Percentiles rank a stretch among this genome's conserved stretches.
These are phyloP conservation scores for Stromatinia cepivora DNA, from an alignment of 2,329 filamentous ascomycete species.

Conservation along the genomic window DNA sequence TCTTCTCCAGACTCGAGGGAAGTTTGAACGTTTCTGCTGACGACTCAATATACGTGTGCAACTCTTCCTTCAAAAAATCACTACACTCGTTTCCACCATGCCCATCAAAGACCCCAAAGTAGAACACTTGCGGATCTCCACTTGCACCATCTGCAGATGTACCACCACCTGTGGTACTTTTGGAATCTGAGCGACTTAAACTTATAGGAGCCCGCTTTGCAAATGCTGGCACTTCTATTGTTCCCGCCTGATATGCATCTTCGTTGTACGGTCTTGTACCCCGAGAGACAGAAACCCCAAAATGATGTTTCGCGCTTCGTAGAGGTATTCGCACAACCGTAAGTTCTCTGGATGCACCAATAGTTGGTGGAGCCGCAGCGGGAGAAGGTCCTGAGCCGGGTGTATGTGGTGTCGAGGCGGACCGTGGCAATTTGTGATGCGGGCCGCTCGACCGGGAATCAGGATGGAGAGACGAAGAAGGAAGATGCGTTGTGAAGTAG, in stretches of 20 bases:
- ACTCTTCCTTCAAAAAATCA: conserved; percentile 76
- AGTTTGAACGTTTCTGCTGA: conserved; percentile 75
- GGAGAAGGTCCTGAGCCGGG: conserved; percentile 55
- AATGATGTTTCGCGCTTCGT: conserved; percentile 93
- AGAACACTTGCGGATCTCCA: conserved; percentile 95
- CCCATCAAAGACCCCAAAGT: conserved; percentile 95
- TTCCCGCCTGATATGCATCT: conserved; percentile 90
- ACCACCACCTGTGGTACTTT: conserved; percentile 45
- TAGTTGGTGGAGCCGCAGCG: conserved; percentile 57
- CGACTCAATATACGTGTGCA: conserved; percentile 88
- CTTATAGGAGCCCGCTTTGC: conserved; percentile 76
- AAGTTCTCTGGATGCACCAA: conserved; percentile 68
- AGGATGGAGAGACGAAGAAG: conserved; percentile 88
- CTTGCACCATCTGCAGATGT: conserved; percentile 73
- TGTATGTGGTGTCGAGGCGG: conserved; percentile 78
- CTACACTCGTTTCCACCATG: conserved; percentile 91
- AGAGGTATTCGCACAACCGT: conserved; percentile 95
- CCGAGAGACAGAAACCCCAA: conserved; percentile 75
- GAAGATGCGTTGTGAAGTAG: conserved; percentile 95
- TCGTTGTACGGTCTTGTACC: conserved; percentile 89
- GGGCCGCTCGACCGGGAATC: conserved; percentile 70
- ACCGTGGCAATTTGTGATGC: conserved; percentile 83
- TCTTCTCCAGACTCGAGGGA: conserved; percentile 67
- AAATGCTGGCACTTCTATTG: conserved; percentile 90
- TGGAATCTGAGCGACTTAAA: conserved; percentile 39